A percentile compares a stretch with the other conserved stretches of the same genome.
These are phyloP conservation scores for Starmerella powellii DNA, from an alignment of 805 yeast species.

Conservation along the genomic window DNA sequence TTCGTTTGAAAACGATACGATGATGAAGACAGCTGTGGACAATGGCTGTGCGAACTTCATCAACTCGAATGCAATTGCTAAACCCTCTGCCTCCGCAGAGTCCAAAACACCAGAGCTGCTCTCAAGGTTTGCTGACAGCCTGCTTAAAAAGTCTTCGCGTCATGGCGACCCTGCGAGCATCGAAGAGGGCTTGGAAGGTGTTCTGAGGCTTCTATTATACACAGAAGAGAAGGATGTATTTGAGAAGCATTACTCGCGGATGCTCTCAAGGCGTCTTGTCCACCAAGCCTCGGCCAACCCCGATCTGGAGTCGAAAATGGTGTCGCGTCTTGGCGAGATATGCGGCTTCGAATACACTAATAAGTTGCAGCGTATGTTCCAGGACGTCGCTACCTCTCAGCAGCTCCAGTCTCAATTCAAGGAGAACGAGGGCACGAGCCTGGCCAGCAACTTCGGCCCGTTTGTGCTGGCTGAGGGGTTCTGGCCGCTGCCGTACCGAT, in stretches of 20 bases:
- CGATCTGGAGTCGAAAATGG: conserved; percentile 70
- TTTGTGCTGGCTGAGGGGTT: conserved; percentile 73
- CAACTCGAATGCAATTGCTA: conserved; percentile 68
- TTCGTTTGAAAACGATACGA: conserved; percentile 62
- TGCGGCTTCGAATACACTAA: conserved; percentile 88
- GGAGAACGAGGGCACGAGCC: conserved; percentile 28
- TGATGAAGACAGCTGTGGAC: conserved; percentile 78
- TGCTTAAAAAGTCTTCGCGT: conserved; percentile 64
- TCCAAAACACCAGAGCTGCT: conserved; percentile 87
- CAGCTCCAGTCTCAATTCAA: conserved; percentile 53
- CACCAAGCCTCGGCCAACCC: conserved; percentile 76
- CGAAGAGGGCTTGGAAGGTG: conserved; percentile 58
- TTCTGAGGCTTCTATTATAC: conserved; percentile 76
- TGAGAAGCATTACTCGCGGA: conserved; percentile 81
- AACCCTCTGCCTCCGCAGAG: conserved; percentile 30
- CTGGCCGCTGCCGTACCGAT: conserved; percentile 63
- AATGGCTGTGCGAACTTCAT: conserved; percentile 77
- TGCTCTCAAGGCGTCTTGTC: conserved; percentile 78
- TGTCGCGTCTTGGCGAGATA: conserved; percentile 74
- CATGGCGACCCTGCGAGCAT: conserved; percentile 56
- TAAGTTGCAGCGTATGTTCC: conserved; percentile 90
- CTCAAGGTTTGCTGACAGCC: conserved; percentile 77
- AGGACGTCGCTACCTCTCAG: conserved; percentile 75
- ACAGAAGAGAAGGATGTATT: conserved; percentile 91
- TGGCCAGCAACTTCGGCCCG: conserved; percentile 47